These are phyloP conservation scores for Globisporangium rhizosaccharum DNA, from an alignment of 352 stramenopile genomes.

Conservation along the genomic window DNA sequence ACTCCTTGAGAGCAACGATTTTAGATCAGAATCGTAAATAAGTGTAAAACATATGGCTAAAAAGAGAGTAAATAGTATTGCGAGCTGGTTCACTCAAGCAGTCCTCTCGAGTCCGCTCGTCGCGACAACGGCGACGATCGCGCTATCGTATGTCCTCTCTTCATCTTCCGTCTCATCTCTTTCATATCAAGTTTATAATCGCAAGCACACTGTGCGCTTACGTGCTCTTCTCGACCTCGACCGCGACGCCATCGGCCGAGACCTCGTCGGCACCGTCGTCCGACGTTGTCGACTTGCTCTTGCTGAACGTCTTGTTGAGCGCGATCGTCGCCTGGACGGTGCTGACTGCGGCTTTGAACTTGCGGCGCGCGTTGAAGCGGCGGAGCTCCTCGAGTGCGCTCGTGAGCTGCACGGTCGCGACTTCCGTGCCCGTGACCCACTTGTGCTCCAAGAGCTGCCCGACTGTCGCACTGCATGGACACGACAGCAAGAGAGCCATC, in stretches of 20 bases:
- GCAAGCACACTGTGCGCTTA: slow-evolving; percentile 1
- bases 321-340: slow-evolving; percentile 73
- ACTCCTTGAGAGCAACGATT: too few species aligned
- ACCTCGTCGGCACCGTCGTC: slow-evolving; percentile 11
- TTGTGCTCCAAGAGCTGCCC: slow-evolving; percentile 83
- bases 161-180: too few species aligned
- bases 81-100: too few species aligned
- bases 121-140: too few species aligned
- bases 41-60: too few species aligned
- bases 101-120: too few species aligned
- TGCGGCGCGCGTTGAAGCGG: slow-evolving; percentile 93
- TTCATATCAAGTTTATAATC: too few species aligned
- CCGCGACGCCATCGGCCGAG: slow-evolving; percentile 17
- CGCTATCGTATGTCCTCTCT: too few species aligned
- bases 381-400: slow-evolving; percentile 90
- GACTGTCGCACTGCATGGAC: slow-evolving; percentile 54
- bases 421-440: slow-evolving; percentile 87
- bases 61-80: too few species aligned
- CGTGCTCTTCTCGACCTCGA: slow-evolving; percentile 20
- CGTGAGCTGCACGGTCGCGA: slow-evolving; percentile 86
- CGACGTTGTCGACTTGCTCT: slow-evolving; percentile 28
- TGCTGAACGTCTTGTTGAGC: slow-evolving; percentile 76
- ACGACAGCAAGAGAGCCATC: slow-evolving; percentile 9
- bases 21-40: too few species aligned
- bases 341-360: slow-evolving; percentile 92